Conservation (phyloP, 345 rosid species). For the Corchorus capsularis region DNA sequence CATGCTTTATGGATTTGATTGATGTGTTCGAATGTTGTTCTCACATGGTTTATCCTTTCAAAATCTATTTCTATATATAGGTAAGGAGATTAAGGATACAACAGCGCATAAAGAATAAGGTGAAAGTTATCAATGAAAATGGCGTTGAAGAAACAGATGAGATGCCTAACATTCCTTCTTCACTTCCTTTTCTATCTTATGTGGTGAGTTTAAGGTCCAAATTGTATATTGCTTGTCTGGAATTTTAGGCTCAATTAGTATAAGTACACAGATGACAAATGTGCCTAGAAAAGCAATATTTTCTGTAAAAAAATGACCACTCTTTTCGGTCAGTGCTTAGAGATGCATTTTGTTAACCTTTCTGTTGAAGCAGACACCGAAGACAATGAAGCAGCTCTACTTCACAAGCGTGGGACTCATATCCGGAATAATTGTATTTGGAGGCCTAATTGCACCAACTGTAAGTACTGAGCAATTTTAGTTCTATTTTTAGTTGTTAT, state of each 20-base stretch:
- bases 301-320: too few relatives aligned
- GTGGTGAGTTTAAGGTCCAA: conserved; percentile 48
- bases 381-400: conserved; percentile 82
- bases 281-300: neutral
- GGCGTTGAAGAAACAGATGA: conserved; percentile 62
- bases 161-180: conserved; percentile 93
- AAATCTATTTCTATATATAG: conserved; percentile 25
- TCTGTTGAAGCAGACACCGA: conserved; percentile 59
- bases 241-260: neutral
- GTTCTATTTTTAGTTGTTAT: neutral
- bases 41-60: neutral
- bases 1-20: neutral
- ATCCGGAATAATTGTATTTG: conserved; percentile 78
- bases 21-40: neutral
- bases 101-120: conserved; percentile 61
- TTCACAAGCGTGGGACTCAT: conserved; percentile 69
- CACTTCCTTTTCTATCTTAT: conserved; percentile 79
- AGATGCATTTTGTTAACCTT: conserved; percentile 7
- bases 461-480: conserved; percentile 43
- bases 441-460: conserved; percentile 90
- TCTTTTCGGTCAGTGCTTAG: neutral
- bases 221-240: neutral
- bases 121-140: conserved; percentile 34
- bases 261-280: conserved; percentile 1
- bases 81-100: conserved; percentile 87